Evolutionary conservation across 2,329 filamentous ascomycete species (phyloP), one percentile per base, ranked within the genome.

Genomic region (Fusarium sp.): DNA sequence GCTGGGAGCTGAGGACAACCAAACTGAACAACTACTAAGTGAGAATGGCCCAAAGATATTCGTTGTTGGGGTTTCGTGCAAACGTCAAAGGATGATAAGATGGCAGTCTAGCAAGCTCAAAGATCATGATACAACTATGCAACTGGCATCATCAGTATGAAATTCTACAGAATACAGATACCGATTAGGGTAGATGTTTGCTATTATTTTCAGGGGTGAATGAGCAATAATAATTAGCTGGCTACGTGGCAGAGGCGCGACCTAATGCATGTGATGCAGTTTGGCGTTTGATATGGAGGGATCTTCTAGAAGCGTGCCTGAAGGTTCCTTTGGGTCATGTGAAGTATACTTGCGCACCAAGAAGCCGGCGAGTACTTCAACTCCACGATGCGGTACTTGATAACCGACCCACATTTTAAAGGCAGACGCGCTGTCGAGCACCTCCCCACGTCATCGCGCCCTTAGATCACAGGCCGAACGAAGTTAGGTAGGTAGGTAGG

Each of bases 371-470:
- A 11, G 39, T 49, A 29, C 15, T 13, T 25, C 10, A 13, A 22
- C 6, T 13, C n/a, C n/a, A 7, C 24, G n/a, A 34, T 12, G 28
- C 29, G 38, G 49, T 55, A 60, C 61, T 32, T 55, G 10, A 11
- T 8, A 9, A 12, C 12, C 9, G 42, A 19, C 54, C 62, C 62
- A 49, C 26, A 65, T 36, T 58, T 65, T 65, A 59, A 64, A 59
- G 62, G 46, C 62, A 56, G 58, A 36, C 28, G 28, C 22, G 28
- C 38, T 53, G 35, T 45, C 34, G 40, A 49, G 53, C 35, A 36
- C 39, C 45, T 59, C 38, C 58, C 49, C 62, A 65, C 62, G 62
- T 65, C 62, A 65, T 65, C 46, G 38, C 58, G 58, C 43, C 52
- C 53, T 65, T 39, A 41, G 35, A 65, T 53, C 39, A 32, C 42